These are phyloP conservation scores for Nemania bipapillata DNA, from an alignment of 2,329 filamentous ascomycete species.

Conservation along the genomic window DNA sequence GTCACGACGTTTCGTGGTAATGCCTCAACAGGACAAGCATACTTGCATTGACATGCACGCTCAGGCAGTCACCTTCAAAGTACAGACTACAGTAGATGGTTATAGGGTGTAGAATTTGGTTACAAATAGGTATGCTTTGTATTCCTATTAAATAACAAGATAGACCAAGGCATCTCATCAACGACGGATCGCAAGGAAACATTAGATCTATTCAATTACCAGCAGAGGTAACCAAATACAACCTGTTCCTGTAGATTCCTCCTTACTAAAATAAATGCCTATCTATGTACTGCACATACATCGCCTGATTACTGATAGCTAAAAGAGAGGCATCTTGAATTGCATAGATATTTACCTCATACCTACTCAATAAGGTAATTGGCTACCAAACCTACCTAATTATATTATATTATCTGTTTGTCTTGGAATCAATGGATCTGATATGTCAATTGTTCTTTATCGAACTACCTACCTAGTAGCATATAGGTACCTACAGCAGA, in stretches of 20 bases:
- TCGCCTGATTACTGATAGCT: neutral
- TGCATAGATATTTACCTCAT: too few species aligned
- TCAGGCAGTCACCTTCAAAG: conserved; percentile 21
- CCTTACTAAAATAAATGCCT: neutral
- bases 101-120: neutral
- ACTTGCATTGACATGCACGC: conserved; percentile 31
- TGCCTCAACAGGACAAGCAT: conserved; percentile 13
- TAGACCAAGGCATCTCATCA: too few species aligned
- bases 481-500: neutral
- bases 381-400: neutral
- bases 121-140: conserved; percentile 11
- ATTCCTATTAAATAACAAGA: too few species aligned
- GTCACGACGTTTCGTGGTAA: conserved; percentile 3
- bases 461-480: too few species aligned
- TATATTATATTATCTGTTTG: neutral
- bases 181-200: too few species aligned
- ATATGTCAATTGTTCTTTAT: neutral
- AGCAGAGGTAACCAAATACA: too few species aligned
- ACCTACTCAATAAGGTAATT: neutral
- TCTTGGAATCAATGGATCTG: neutral
- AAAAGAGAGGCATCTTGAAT: neutral
- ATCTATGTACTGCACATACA: neutral
- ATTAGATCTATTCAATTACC: too few species aligned
- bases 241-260: neutral
- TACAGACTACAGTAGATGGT: neutral